Conservation (phyloP, 2,329 filamentous ascomycete genomes). For the Keithomyces neogunnii region DNA sequence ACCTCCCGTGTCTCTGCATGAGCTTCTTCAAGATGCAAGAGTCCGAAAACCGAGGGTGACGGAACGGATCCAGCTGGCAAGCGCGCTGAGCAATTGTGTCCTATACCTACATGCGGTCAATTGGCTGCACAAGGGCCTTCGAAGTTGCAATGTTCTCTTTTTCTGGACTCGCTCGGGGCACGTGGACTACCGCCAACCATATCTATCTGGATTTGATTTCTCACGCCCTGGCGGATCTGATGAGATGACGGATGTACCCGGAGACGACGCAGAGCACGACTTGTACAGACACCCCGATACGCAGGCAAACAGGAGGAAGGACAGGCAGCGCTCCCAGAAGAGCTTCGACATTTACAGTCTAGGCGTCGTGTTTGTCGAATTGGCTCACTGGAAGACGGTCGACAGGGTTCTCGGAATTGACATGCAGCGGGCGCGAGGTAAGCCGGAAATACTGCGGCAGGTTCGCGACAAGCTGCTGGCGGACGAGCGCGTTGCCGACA, state of each 20-base stretch:
- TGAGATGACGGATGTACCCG: constrained; percentile 41
- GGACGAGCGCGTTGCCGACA: constrained; percentile 19
- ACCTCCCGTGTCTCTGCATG: constrained; percentile 37
- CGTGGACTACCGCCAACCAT: constrained; percentile 32
- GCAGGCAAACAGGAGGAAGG: constrained; percentile 25
- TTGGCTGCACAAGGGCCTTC: constrained; percentile 51
- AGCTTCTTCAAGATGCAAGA: constrained; percentile 30
- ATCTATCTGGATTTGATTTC: constrained; percentile 46
- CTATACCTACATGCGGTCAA: constrained; percentile 46
- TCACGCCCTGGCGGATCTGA: constrained; percentile 39
- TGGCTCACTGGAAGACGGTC: constrained; percentile 43
- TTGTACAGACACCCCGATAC: constrained; percentile 41
- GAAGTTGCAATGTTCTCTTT: constrained; percentile 45
- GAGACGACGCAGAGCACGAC: constrained; percentile 34
- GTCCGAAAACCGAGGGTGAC: constrained; percentile 40
- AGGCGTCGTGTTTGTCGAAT: constrained; percentile 42
- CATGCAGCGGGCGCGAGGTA: constrained; percentile 22
- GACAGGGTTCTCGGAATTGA: constrained; percentile 33
- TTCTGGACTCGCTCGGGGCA: constrained; percentile 25
- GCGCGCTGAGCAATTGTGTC: constrained; percentile 42
- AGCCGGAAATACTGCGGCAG: constrained; percentile 27
- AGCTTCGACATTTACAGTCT: constrained; percentile 44
- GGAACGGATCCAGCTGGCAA: constrained; percentile 41
- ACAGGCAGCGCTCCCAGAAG: constrained; percentile 33
- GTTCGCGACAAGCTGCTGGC: constrained; percentile 25